phyloP scores from a whole-genome alignment of 768 basidiomycete species.

The Heimioporus sp. region DNA sequence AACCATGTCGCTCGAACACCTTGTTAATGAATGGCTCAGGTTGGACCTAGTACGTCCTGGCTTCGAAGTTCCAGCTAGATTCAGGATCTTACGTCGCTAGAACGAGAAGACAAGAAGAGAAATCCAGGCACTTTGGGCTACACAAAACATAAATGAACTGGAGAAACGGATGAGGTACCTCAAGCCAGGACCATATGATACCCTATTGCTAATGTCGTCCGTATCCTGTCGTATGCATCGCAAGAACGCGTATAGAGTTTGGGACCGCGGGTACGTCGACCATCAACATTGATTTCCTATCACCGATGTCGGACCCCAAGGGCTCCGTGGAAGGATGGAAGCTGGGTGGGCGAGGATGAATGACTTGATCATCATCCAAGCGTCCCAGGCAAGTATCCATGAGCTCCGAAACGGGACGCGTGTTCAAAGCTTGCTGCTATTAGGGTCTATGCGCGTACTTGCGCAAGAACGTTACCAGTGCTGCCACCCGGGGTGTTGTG shows the following conservation, averaged over 20 bases:
- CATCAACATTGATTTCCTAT: too few species aligned
- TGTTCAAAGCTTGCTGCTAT: background rate
- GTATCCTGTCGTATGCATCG: background rate
- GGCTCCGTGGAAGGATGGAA: slow-evolving; percentile 79
- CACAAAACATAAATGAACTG: slow-evolving; percentile 31
- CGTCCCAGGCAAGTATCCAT: slow-evolving; percentile 59
- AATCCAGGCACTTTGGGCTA: slow-evolving; percentile 33
- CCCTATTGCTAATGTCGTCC: background rate
- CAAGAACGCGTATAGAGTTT: slow-evolving; percentile 74
- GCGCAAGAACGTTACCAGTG: slow-evolving; percentile 47
- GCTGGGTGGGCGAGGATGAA: slow-evolving; percentile 94
- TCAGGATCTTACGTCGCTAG: slow-evolving; percentile 17
- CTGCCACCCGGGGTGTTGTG: slow-evolving; percentile 64
- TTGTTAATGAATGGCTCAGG: slow-evolving; percentile 52
- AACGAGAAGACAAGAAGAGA: slow-evolving; percentile 38
- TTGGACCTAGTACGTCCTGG: slow-evolving; percentile 41
- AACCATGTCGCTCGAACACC: slow-evolving; percentile 31
- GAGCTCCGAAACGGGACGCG: background rate
- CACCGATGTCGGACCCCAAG: slow-evolving; percentile 33
- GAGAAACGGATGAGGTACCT: slow-evolving; percentile 42
- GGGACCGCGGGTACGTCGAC: slow-evolving; percentile 71
- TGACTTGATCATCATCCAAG: slow-evolving; percentile 77
- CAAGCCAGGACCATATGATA: background rate
- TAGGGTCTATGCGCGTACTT: slow-evolving; percentile 81
- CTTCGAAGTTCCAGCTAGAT: background rate